Conservation (phyloP, 352 stramenopile species). For the Phytophthora vignae region DNA sequence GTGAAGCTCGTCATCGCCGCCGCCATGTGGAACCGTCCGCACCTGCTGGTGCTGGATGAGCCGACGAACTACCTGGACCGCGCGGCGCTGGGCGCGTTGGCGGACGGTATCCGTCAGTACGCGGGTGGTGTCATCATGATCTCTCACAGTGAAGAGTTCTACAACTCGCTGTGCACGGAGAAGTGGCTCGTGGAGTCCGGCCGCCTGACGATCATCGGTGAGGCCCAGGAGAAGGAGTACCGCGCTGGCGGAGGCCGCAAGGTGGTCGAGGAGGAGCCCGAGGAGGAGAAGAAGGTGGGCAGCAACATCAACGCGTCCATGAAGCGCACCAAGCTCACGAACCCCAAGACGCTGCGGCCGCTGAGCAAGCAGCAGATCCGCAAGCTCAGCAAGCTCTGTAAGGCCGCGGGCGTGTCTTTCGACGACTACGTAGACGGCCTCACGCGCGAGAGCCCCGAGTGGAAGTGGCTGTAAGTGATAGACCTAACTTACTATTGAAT, state of each 20-base stretch:
- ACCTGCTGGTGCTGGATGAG: conserved; percentile 91
- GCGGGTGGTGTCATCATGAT: conserved; percentile 83
- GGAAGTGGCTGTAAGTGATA: conserved; percentile 76
- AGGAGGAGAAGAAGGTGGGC: conserved; percentile 52
- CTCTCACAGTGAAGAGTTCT: conserved; percentile 85
- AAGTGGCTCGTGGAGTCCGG: conserved; percentile 81
- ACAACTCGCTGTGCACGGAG: conserved; percentile 82
- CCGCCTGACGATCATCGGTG: conserved; percentile 68
- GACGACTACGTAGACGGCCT: conserved; percentile 68
- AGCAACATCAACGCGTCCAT: conserved; percentile 60
- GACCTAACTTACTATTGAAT: conserved; percentile 43
- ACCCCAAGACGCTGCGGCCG: conserved; percentile 76
- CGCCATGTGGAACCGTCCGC: conserved; percentile 84
- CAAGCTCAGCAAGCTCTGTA: conserved; percentile 69
- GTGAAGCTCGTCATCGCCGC: conserved; percentile 83
- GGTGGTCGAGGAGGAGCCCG: conserved; percentile 67
- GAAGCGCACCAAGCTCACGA: conserved; percentile 74
- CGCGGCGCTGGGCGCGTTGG: conserved; percentile 64
- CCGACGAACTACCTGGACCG: conserved; percentile 90
- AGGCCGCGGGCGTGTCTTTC: conserved; percentile 65
- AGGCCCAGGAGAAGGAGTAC: conserved; percentile 80
- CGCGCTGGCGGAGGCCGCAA: conserved; percentile 68
- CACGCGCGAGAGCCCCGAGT: conserved; percentile 69
- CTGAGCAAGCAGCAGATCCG: conserved; percentile 78
- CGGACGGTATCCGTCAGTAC: conserved; percentile 77